A percentile compares a stretch with the other conserved stretches of the same genome.
These are phyloP conservation scores for Dalbergia cultrata DNA, from an alignment of 306 rosid genomes.

Conservation along the genomic window DNA sequence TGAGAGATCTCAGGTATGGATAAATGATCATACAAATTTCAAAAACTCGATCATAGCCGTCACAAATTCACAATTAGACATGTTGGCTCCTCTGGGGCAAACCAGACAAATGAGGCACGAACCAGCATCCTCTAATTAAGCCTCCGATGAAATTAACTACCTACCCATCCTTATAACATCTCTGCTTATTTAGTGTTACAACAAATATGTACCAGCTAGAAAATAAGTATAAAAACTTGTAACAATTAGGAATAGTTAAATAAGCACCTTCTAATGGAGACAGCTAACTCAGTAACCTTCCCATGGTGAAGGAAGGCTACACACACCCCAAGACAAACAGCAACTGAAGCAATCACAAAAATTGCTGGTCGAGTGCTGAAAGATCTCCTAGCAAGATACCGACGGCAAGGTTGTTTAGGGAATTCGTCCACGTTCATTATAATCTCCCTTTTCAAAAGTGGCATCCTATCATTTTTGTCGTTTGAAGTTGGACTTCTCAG, in stretches of 20 bases:
- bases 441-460: conserved; percentile 63
- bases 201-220: conserved; percentile 53
- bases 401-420: conserved; percentile 48
- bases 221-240: conserved; percentile 12
- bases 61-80: conserved; percentile 25
- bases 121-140: conserved; percentile 34
- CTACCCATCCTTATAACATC: conserved; percentile 9
- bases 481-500: conserved; percentile 43
- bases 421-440: conserved; percentile 57
- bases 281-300: conserved; percentile 76
- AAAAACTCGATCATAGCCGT: not conserved
- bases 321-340: conserved; percentile 82
- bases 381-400: conserved; percentile 45
- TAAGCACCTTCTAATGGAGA: conserved; percentile 85
- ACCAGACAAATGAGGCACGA: conserved; percentile 26
- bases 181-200: conserved; percentile 50
- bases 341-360: conserved; percentile 60
- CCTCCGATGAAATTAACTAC: conserved; percentile 28
- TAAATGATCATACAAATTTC: too few species aligned
- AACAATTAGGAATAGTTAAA: conserved; percentile 48
- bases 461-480: conserved; percentile 58
- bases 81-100: not conserved
- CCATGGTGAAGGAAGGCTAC: conserved; percentile 80
- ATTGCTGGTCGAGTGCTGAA: conserved; percentile 58
- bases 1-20: too few species aligned